A percentile compares a stretch with the other conserved stretches of the same genome.
These are phyloP conservation scores for Bacidia gigantensis DNA, from an alignment of 495 filamentous ascomycete species.

Conservation along the genomic window DNA sequence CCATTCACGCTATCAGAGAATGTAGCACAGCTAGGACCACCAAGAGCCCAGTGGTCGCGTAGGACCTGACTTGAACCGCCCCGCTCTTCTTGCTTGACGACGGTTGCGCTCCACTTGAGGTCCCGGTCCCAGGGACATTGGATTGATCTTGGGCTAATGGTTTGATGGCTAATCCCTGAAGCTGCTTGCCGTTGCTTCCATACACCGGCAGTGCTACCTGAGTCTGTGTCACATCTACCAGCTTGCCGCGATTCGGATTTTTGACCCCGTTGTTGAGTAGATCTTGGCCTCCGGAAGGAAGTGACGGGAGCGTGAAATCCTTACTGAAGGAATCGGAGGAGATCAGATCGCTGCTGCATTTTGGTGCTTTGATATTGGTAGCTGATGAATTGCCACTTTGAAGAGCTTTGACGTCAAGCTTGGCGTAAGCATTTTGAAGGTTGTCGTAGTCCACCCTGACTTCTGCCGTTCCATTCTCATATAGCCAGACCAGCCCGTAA, in stretches of 20 bases:
- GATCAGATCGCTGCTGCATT: constrained; percentile 52
- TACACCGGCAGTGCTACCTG: constrained; percentile 40
- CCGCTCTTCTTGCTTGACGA: constrained; percentile 2
- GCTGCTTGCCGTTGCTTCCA: constrained; percentile 35
- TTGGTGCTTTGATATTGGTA: constrained; percentile 36
- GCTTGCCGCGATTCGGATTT: constrained; percentile 39
- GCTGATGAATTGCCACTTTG: constrained; percentile 42
- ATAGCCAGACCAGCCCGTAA: constrained; percentile 64
- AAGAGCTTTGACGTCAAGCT: constrained; percentile 54
- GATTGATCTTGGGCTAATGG: constrained; percentile 34
- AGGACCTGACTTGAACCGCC: neutral
- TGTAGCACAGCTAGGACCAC: neutral
- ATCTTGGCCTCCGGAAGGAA: constrained; percentile 36
- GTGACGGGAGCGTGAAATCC: constrained; percentile 59
- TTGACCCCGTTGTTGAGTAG: constrained; percentile 40
- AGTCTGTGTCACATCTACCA: constrained; percentile 42
- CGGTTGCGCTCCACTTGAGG: constrained; percentile 9
- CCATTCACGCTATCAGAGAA: no score
- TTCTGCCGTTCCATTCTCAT: constrained; percentile 46
- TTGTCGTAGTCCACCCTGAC: constrained; percentile 62
- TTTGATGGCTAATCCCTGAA: constrained; percentile 41
- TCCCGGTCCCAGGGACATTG: constrained; percentile 37
- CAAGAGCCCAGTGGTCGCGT: neutral
- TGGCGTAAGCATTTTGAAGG: constrained; percentile 57
- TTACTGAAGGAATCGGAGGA: constrained; percentile 46